Evolutionary conservation across 1,139 yeast species (phyloP).

Genomic region (Saccharomyces hybrid): DNA sequence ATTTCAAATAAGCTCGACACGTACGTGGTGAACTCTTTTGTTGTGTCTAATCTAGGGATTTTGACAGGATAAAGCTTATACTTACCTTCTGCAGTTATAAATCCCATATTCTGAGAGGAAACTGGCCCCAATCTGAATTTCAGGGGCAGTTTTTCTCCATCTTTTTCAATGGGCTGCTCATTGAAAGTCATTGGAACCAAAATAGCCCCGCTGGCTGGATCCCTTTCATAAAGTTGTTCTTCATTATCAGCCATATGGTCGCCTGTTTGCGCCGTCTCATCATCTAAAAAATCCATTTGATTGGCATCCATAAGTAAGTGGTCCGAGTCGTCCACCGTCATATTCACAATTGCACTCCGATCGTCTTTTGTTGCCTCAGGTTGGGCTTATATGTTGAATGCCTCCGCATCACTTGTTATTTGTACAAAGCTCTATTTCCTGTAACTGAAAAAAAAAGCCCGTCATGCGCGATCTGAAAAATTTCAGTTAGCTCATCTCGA

Average conservation of each 20-base stretch:
- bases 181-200: constrained; percentile 30
- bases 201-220: constrained; percentile 35
- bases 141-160: constrained; percentile 31
- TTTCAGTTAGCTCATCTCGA: not conserved
- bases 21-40: constrained; percentile 35
- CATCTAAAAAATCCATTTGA: constrained; percentile 25
- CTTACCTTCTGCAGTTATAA: constrained; percentile 33
- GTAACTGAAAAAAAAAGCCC: not conserved
- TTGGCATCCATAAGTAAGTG: constrained; percentile 27
- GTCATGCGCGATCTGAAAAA: not conserved
- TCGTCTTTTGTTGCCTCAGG: not conserved
- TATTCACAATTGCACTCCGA: not conserved
- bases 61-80: constrained; percentile 35
- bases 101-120: constrained; percentile 36
- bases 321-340: not conserved
- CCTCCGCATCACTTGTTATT: not conserved
- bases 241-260: constrained; percentile 4
- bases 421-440: not conserved
- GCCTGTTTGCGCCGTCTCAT: constrained; percentile 6
- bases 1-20: constrained; percentile 35
- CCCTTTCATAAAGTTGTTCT: constrained; percentile 19
- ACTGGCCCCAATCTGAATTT: constrained; percentile 39
- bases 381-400: not conserved
- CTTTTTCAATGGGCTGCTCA: constrained; percentile 19
- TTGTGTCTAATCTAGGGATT: constrained; percentile 35